Evolutionary conservation across 2,329 filamentous ascomycete species (phyloP).

Genomic region (Cercospora sp.): DNA sequence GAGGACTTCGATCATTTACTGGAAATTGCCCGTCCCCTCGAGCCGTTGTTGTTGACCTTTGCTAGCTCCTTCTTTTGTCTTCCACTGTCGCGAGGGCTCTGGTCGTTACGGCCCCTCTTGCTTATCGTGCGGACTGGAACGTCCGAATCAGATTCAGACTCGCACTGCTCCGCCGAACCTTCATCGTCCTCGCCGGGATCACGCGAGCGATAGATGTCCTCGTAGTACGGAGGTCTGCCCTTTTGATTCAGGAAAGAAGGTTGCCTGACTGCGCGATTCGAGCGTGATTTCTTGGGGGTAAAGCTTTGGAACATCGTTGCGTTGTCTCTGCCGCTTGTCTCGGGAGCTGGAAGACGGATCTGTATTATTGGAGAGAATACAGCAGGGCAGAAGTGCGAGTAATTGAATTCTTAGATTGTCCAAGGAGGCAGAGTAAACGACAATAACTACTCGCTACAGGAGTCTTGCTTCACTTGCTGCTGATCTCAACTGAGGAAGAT

Average conservation of each 20-base stretch:
- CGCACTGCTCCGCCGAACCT: conserved; percentile 25
- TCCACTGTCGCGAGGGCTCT: neutral
- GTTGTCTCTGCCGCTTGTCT: neutral
- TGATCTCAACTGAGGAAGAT: neutral
- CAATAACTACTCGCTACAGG: neutral
- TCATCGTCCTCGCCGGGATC: conserved; percentile 27
- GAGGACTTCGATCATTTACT: neutral
- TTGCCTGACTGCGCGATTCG: neutral
- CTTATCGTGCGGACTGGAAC: conserved; percentile 2
- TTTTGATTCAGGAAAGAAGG: neutral
- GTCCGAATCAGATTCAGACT: conserved; percentile 29
- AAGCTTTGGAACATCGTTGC: neutral
- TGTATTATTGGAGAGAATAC: neutral
- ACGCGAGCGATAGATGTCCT: conserved; percentile 27
- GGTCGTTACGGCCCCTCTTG: conserved; percentile 5
- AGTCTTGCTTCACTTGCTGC: neutral
- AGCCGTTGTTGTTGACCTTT: neutral
- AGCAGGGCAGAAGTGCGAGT: neutral
- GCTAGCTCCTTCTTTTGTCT: neutral
- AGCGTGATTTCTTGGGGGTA: neutral
- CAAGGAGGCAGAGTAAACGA: neutral
- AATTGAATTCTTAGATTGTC: neutral
- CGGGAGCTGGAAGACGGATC: neutral
- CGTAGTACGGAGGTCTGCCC: conserved; percentile 23
- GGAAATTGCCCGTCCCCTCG: neutral